A percentile compares a stretch with the other conserved stretches of the same genome.
phyloP scores from a whole-genome alignment of 1,284 basidiomycete genomes.

The Marasmius tenuissimus region DNA sequence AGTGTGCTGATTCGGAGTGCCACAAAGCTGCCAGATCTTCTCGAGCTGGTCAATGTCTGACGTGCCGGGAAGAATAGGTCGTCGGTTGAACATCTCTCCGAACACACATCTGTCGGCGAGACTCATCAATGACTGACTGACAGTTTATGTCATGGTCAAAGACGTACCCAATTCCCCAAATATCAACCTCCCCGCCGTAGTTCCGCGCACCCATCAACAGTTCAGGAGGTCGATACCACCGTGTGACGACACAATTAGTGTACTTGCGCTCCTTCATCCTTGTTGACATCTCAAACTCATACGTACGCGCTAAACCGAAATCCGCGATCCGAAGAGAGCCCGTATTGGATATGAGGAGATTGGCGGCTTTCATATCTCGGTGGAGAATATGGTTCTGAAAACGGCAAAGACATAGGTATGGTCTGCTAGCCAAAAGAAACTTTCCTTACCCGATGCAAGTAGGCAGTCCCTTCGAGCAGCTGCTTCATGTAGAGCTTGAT shows the following conservation, averaged over 20 bases:
- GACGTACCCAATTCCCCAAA: slow-evolving; percentile 95
- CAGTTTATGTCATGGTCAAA: slow-evolving; percentile 8
- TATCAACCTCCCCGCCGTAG: slow-evolving; percentile 93
- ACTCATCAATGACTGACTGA: slow-evolving; percentile 7
- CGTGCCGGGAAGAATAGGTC: slow-evolving; percentile 86
- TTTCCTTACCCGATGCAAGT: slow-evolving; percentile 81
- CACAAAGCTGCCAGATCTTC: slow-evolving; percentile 89
- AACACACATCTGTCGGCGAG: slow-evolving; percentile 72
- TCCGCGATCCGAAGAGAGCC: slow-evolving; percentile 91
- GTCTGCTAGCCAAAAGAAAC: slow-evolving; percentile 9
- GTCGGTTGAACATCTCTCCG: slow-evolving; percentile 91
- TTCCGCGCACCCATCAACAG: slow-evolving; percentile 85
- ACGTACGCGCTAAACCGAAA: slow-evolving; percentile 91
- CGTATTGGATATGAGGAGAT: slow-evolving; percentile 88
- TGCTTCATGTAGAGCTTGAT: slow-evolving; percentile 98
- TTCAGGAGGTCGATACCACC: slow-evolving; percentile 98
- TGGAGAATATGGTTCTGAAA: slow-evolving; percentile 91
- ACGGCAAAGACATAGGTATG: slow-evolving; percentile 1
- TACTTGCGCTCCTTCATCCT: slow-evolving; percentile 63
- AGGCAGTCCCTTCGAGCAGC: slow-evolving; percentile 91
- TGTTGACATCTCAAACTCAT: slow-evolving; percentile 40
- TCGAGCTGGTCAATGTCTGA: slow-evolving; percentile 91
- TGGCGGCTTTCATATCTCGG: slow-evolving; percentile 98
- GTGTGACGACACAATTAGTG: slow-evolving; percentile 98
- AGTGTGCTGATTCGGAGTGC: slow-evolving; percentile 77